Base-by-base conservation (phyloP, 768 basidiomycete species). In the Hygrophorus pudorinus region DNA sequence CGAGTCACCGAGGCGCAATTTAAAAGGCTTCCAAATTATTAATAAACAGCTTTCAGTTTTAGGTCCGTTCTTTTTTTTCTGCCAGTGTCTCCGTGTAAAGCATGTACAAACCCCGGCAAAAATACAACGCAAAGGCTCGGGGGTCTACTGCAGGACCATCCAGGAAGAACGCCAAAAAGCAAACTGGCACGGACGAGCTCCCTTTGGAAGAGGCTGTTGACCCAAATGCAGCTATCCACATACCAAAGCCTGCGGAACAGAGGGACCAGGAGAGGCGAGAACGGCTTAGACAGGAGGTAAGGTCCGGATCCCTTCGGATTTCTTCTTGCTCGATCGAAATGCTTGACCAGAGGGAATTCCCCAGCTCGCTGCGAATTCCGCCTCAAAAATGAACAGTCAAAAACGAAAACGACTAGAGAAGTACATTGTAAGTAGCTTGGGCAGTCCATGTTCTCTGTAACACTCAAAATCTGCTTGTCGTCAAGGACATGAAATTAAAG, bases 341-440 rank as follows among this genome's bases (percentile, higher is more conserved):
- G 17, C 21, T 43, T 24, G 17, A 16, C 38, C 41, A 37, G 30
- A 45, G 53, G 39, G 47, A 31, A 35, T 45, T 28, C 3, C 38
- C 14, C 38, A 75, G 73, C 64, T 74, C 35, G 59, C 61, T 28
- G 60, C 64, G 21, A 73, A 80, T 59, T 72, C 78, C 7, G 75
- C 83, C 36, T 76, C 75, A 3, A 85, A 83, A 57, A 80, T 87
- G 70, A 84, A 76, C 35, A 75, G 66, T 46, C 92, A 92, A 67
- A 93, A 89, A 66, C 82, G 79, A 66, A 92, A 85, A 59, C 68
- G 88, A 42, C 65, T 98, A 4, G 93, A 97, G 50, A 88, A 88
- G 50, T 98, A 91, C 56, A 92, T 97, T 54, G 90, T 89, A 45
- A 54, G 82, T 64, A 16, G 2, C 21, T 10, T 34, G 30, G 14